These are phyloP conservation scores for Fusarium paranaense DNA, from an alignment of 2,329 filamentous ascomycete genomes.

Conservation along the genomic window DNA sequence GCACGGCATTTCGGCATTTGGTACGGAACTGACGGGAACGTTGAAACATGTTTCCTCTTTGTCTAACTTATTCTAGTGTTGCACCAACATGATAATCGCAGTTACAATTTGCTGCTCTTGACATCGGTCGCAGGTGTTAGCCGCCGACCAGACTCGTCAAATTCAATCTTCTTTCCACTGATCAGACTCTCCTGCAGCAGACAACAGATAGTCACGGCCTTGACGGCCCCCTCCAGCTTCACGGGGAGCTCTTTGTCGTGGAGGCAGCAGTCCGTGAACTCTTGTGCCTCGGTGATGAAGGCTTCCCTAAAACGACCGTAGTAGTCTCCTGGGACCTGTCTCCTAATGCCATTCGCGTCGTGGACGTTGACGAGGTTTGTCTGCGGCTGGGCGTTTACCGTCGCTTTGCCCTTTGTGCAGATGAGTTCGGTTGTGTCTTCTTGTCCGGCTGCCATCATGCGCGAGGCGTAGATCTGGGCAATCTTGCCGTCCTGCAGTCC, in stretches of 20 bases:
- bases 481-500: neutral
- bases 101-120: neutral
- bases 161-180: slow-evolving; percentile 3
- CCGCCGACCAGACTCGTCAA: neutral
- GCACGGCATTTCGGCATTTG: neutral
- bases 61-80: neutral
- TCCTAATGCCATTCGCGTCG: neutral
- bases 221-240: neutral
- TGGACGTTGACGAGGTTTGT: slow-evolving; percentile 1
- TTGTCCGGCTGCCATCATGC: slow-evolving; percentile 11
- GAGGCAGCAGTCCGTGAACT: slow-evolving; percentile 2
- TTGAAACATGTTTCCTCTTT: neutral
- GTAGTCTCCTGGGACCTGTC: neutral
- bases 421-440: slow-evolving; percentile 11
- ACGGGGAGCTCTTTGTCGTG: neutral
- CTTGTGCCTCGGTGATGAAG: neutral
- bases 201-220: neutral
- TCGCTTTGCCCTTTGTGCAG: neutral
- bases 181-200: slow-evolving; percentile 11
- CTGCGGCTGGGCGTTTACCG: neutral
- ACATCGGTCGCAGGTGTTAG: neutral
- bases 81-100: neutral
- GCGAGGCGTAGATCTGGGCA: neutral
- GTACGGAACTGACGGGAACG: neutral
- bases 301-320: slow-evolving; percentile 4